Percentiles rank a stretch among this genome's conserved stretches.
These are phyloP conservation scores for Endocarpon pusillum DNA, from an alignment of 495 filamentous ascomycete species.

Conservation along the genomic window DNA sequence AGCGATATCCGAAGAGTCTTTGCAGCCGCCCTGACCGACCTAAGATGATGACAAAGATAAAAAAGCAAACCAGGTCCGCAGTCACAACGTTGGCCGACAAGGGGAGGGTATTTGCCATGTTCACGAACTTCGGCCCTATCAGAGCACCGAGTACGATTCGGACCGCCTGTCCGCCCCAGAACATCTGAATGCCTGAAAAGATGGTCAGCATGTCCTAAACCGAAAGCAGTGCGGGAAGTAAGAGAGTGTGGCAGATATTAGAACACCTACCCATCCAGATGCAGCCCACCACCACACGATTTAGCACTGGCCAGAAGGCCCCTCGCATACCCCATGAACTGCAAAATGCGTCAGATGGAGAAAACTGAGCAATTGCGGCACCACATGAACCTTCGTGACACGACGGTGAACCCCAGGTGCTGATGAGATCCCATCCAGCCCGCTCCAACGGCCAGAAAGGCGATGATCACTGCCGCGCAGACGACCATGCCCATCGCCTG, in stretches of 20 bases:
- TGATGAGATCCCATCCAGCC: conserved; percentile 9
- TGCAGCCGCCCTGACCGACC: no score
- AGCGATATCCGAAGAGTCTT: no score
- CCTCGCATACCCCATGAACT: conserved; percentile 7
- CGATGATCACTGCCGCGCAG: conserved; percentile 6
- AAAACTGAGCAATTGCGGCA: no score
- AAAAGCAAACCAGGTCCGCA: conserved; percentile 14
- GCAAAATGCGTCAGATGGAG: no score
- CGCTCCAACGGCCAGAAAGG: no score
- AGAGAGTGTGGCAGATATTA: no score
- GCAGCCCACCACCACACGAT: conserved; percentile 7
- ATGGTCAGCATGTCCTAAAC: conserved; percentile 13
- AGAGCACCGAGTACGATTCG: no score
- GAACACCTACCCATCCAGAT: no score
- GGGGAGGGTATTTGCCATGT: conserved; percentile 18
- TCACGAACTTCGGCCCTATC: no score
- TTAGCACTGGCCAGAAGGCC: conserved; percentile 6
- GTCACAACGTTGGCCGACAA: conserved; percentile 13
- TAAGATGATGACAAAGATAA: conserved; percentile 15
- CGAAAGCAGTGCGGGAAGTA: no score
- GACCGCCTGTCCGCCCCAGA: no score
- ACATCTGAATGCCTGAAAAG: conserved; percentile 14
- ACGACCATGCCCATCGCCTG: conserved; percentile 14
- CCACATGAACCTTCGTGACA: no score
- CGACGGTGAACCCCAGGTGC: conserved; percentile 13